Base-by-base conservation (phyloP, 371 early-diverging fungal genomes). In the Zychaea mexicana region DNA sequence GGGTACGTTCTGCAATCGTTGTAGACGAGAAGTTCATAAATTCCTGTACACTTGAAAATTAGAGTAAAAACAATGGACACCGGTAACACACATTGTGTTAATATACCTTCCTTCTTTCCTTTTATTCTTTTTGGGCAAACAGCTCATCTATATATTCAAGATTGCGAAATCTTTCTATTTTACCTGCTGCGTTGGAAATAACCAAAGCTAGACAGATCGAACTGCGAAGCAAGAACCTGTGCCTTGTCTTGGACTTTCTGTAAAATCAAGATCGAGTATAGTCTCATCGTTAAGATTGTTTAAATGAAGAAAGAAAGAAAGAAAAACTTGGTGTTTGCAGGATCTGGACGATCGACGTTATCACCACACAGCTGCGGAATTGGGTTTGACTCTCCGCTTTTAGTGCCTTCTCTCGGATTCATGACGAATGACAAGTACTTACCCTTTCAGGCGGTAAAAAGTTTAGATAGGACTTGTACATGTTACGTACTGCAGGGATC, bases 111-210 rank as follows among this genome's bases (percentile, higher is more conserved):
- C 3, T 2, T 19, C 31, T n/a, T 55, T 12, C 15, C 15, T 36
- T 36, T 36, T 1, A 10, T 15, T 36, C 36, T 8, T 10, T 8
- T 36, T 36, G 36, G 36, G 36, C 8, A 36, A 19, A 62, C 22
- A 39, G 52, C n/a, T n/a, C n/a, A n/a, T n/a, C n/a, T n/a, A n/a
- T n/a, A n/a, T n/a, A n/a, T n/a, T n/a, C n/a, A n/a, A n/a, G n/a
- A n/a, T n/a, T n/a, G n/a, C n/a, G n/a, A n/a, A n/a, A n/a, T n/a
- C n/a, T n/a, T n/a, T n/a, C n/a, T n/a, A n/a, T n/a, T 70, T 63
- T 85, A 92, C 96, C 90, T 89, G 59, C 88, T 79, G 52, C 95
- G 89, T 79, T 96, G 92, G 71, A 96, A 96, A 75, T 86, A 96
- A 53, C 94, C 89, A 81, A 94, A 96, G 57, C 89, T 85, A 32